phyloP scores from a whole-genome alignment of 208 protist species.

The Leptomonas pyrrhocoris region DNA sequence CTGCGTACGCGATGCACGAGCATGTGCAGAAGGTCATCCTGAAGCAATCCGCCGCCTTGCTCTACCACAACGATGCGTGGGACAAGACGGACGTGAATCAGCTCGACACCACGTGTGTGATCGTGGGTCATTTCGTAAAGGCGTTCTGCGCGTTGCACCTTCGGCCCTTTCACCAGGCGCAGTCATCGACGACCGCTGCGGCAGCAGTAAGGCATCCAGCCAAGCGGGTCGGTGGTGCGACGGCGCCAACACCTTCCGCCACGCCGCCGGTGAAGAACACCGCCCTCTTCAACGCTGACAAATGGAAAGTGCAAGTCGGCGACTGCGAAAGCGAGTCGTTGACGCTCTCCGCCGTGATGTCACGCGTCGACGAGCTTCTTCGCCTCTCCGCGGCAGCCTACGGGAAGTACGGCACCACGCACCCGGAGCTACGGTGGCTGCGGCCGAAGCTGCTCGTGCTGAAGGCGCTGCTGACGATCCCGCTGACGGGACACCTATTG shows the following conservation, averaged over 20 bases:
- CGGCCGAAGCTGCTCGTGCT: slow-evolving; percentile 80
- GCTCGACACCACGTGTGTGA: slow-evolving; percentile 74
- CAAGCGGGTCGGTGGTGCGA: slow-evolving; percentile 8
- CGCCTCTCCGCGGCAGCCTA: slow-evolving; percentile 39
- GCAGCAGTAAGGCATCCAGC: slow-evolving; percentile 3
- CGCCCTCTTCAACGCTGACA: slow-evolving; percentile 2
- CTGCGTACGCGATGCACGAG: slow-evolving; percentile 45
- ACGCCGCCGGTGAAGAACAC: not conserved
- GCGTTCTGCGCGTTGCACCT: slow-evolving; percentile 74
- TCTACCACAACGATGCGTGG: slow-evolving; percentile 78
- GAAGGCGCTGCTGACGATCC: slow-evolving; percentile 69
- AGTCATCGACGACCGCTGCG: not conserved
- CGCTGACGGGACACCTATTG: slow-evolving; percentile 70
- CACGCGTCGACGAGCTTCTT: slow-evolving; percentile 74
- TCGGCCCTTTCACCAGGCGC: slow-evolving; percentile 56
- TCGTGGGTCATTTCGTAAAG: slow-evolving; percentile 79
- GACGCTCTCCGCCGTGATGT: slow-evolving; percentile 60
- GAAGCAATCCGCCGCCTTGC: slow-evolving; percentile 57
- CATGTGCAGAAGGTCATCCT: slow-evolving; percentile 72
- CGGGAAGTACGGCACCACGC: slow-evolving; percentile 32
- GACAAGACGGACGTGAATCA: slow-evolving; percentile 67
- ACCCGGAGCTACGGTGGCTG: slow-evolving; percentile 62
- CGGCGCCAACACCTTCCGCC: not conserved
- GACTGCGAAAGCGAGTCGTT: slow-evolving; percentile 29
- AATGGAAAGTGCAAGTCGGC: slow-evolving; percentile 53